Evolutionary conservation across 495 filamentous ascomycete genomes (phyloP).

Genomic region (Podospora bellae-mahoneyi): DNA sequence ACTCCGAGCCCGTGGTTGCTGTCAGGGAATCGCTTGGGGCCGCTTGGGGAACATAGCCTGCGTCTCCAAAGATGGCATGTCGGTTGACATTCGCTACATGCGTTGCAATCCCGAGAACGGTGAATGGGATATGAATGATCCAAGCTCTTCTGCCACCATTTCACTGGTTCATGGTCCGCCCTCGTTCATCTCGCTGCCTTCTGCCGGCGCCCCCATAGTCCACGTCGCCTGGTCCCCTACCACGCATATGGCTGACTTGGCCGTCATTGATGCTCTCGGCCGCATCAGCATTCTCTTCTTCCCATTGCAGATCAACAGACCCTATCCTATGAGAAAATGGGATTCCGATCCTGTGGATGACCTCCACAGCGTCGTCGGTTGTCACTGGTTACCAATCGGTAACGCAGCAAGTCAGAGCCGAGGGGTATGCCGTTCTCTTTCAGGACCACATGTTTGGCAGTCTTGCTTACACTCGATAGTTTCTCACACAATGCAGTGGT

Average conservation of each 20-base stretch:
- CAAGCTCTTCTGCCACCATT: constrained; percentile 38
- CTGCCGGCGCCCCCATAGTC: constrained; percentile 49
- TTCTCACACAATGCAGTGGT: constrained; percentile 43
- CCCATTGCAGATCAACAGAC: constrained; percentile 61
- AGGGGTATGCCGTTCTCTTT: background rate
- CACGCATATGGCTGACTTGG: constrained; percentile 61
- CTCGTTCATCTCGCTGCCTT: constrained; percentile 36
- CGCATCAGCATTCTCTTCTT: constrained; percentile 66
- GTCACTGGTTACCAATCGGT: constrained; percentile 71
- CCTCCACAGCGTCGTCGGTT: constrained; percentile 70
- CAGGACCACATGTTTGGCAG: background rate
- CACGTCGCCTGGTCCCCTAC: constrained; percentile 80
- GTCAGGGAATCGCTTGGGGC: constrained; percentile 89
- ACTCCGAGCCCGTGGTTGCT: constrained; percentile 71
- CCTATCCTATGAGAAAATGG: constrained; percentile 53
- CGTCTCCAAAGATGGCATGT: constrained; percentile 65
- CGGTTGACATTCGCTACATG: constrained; percentile 68
- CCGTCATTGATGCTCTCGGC: constrained; percentile 69
- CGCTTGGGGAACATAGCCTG: constrained; percentile 82
- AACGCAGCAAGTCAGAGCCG: background rate
- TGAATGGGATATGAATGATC: constrained; percentile 71
- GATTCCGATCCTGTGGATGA: constrained; percentile 65
- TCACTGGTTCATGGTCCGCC: constrained; percentile 42
- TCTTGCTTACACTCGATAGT: constrained; percentile 28
- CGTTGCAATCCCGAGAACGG: constrained; percentile 66